Evolutionary conservation across 139 green algal species (phyloP).

Genomic region (Chlamydomonas eustigma): DNA sequence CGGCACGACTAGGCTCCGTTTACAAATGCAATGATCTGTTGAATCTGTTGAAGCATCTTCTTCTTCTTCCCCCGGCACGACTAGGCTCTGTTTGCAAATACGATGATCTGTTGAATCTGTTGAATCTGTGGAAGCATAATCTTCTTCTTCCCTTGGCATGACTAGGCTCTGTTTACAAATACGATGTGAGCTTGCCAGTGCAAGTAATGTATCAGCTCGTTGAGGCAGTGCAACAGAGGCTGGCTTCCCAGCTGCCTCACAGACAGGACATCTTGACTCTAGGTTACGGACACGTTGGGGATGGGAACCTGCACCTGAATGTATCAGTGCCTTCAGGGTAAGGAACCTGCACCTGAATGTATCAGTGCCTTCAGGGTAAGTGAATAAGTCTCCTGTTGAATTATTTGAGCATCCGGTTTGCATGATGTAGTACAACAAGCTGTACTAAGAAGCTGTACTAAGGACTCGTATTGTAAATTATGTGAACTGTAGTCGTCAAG

Average conservation of each 20-base stretch:
- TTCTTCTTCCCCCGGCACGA: too few relatives aligned
- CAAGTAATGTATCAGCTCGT: conserved; percentile 80
- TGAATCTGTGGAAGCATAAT: too few relatives aligned
- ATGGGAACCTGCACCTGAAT: conserved; percentile 23
- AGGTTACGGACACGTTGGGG: conserved; percentile 90
- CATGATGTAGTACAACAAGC: too few relatives aligned
- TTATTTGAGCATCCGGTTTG: too few relatives aligned
- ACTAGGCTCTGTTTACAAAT: conserved; percentile 92
- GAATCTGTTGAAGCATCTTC: too few relatives aligned
- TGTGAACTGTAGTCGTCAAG: neutral
- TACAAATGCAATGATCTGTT: too few relatives aligned
- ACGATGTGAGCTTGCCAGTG: conserved; percentile 75
- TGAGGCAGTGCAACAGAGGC: conserved; percentile 57
- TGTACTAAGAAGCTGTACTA: neutral
- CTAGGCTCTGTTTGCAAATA: too few relatives aligned
- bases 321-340: conserved; percentile 11
- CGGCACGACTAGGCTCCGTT: too few relatives aligned
- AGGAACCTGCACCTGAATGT: neutral
- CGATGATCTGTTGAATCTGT: too few relatives aligned
- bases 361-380: neutral
- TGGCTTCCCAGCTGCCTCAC: conserved; percentile 27
- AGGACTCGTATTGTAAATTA: neutral
- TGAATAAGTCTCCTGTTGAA: too few relatives aligned
- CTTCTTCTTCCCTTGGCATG: too few relatives aligned
- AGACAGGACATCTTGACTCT: neutral